A percentile compares a stretch with the other conserved stretches of the same genome.
phyloP scores from a whole-genome alignment of 345 rosid genomes.

The Laguncularia racemosa region DNA sequence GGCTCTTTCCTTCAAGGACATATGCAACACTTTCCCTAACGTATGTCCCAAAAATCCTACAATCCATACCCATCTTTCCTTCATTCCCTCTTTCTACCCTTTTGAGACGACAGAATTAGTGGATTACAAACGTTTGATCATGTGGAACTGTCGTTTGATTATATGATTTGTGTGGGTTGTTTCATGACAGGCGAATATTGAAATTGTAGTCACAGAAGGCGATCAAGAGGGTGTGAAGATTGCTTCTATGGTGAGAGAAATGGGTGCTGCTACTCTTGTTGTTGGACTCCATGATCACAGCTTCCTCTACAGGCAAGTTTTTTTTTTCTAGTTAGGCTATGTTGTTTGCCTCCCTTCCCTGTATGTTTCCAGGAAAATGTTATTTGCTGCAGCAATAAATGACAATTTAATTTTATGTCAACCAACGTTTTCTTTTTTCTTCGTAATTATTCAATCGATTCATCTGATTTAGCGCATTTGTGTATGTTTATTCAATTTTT shows the following conservation, averaged over 20 bases:
- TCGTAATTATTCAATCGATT: no score
- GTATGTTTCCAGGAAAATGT: not conserved
- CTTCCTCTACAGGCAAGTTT: constrained; percentile 79
- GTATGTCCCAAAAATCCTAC: constrained; percentile 7
- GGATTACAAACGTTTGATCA: not conserved
- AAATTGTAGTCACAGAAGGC: constrained; percentile 81
- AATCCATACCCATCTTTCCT: no score
- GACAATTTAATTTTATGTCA: no score
- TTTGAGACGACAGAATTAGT: not conserved
- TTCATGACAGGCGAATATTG: constrained; percentile 53
- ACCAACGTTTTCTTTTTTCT: no score
- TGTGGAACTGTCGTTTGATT: not conserved
- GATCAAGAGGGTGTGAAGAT: constrained; percentile 66
- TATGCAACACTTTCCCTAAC: constrained; percentile 37
- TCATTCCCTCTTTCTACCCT: no score
- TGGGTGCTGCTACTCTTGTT: constrained; percentile 74
- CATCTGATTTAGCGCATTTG: no score
- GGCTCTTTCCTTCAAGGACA: constrained; percentile 43
- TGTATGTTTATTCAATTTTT: no score
- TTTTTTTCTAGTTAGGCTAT: not conserved
- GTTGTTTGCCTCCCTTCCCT: not conserved
- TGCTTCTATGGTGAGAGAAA: constrained; percentile 54
- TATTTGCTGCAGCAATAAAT: no score
- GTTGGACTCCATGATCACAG: constrained; percentile 86
- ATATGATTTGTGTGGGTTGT: not conserved